phyloP scores from a whole-genome alignment of 108 stramenopile genomes.

The Cyclotella cryptica region DNA sequence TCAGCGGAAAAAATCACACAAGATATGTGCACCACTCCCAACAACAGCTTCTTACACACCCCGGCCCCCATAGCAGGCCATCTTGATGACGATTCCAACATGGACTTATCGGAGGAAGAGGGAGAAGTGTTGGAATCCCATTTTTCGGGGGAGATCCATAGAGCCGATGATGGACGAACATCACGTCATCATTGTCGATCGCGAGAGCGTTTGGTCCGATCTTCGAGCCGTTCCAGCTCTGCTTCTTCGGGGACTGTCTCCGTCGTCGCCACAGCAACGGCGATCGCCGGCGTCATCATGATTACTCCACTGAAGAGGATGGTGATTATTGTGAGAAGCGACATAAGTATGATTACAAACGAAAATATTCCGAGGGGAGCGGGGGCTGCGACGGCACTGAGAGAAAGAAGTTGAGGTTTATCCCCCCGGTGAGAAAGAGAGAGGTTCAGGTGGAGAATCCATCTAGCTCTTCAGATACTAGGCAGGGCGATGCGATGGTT shows the following conservation, averaged over 20 bases:
- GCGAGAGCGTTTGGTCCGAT: background rate
- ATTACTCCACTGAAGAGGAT: background rate
- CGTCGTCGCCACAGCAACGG: background rate
- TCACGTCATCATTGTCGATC: background rate
- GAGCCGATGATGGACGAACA: background rate
- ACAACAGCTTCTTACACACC: background rate
- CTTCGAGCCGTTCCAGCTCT: background rate
- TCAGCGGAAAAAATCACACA: background rate
- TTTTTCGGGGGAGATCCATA: background rate
- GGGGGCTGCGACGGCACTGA: background rate
- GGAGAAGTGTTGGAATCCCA: slow-evolving; percentile 1
- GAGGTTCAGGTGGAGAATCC: background rate
- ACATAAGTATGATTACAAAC: background rate
- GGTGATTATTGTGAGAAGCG: background rate
- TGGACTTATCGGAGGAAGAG: slow-evolving; percentile 3
- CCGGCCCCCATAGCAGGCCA: background rate
- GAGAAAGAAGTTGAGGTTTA: slow-evolving; percentile 15
- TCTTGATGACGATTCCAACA: background rate
- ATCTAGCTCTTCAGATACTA: background rate
- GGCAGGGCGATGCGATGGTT: background rate
- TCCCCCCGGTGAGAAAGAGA: slow-evolving; percentile 14
- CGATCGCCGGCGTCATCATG: background rate
- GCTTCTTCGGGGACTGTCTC: background rate
- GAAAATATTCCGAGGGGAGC: background rate
- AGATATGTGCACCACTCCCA: slow-evolving; percentile 6